Evolutionary conservation across 2,329 filamentous ascomycete genomes (phyloP), one percentile per base, ranked within the genome.

Genomic region (Sporothrix pseudoabietina): DNA sequence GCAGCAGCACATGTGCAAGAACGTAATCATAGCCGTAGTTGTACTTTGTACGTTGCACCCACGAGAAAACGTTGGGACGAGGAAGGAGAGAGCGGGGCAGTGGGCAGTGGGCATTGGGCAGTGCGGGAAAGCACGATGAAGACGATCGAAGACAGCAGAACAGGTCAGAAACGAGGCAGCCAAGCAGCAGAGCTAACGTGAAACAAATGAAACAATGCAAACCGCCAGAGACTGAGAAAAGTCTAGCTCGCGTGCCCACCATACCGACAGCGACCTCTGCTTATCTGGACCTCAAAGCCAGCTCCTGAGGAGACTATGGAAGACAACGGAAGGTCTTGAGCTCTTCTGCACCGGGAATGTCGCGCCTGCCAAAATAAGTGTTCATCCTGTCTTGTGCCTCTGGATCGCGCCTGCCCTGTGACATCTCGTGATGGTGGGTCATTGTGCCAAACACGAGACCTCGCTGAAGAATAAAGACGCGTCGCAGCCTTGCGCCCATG

Each of bases 31-130:
- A 35, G n/a, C 39, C 59, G 61, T 44, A 30, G 47, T 47, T 44
- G 61, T 41, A 41, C 44, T 19, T 35, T 6, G 9, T 55, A 55
- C 19, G 57, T 61, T 16, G 32, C 32, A 41, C 61, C 47, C 39
- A 41, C 35, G n/a, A 39, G 41, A 35, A 55, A 71, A 71, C 52
- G 54, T 71, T 71, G 54, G 68, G 49, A 35, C 49, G 22, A 59
- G 16, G 47, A 44, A 22, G 35, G n/a, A 44, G 39, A 30, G n/a
- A 22, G 61, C 61, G 61, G 61, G 61, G 61, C 61, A 47, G 22
- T 39, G 35, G 22, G 32, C 19, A 52, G 30, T 8, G 5, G 68
- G 32, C 19, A 52, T 19, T 8, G 5, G 68, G 66, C 66, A 32
- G 47, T 39, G 61, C 49, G n/a, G 52, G 52, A 44, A 55, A 26